Evolutionary conservation across 352 stramenopile species (phyloP), one percentile per base, ranked within the genome.

Genomic region (Globisporangium spinosum): DNA sequence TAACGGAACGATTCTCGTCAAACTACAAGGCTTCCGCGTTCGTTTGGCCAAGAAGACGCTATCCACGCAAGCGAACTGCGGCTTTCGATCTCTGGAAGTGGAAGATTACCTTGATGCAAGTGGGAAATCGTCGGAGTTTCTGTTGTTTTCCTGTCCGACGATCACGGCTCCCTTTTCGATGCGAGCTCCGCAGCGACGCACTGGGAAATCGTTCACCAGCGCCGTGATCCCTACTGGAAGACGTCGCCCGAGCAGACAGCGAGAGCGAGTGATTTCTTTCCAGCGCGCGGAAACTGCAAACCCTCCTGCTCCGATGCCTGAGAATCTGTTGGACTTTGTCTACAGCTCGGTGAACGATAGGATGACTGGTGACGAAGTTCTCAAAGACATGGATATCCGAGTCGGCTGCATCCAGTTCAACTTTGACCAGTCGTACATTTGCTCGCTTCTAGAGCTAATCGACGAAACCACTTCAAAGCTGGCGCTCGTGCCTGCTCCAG

Each of bases 341-440:
- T 89, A 77, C 32, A 85, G 64, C 17, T 87, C 78, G 8, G 66
- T 78, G n/a, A 89, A 78, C 64, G 83, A 93, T 64, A 70, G 82
- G 32, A 76, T 78, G 54, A 91, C 73, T 34, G 82, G 86, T 4
- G 73, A 81, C 56, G 79, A 92, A 65, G 54, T 77, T 2, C 61
- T 80, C 45, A 76, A 73, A 20, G 77, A 94, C 23, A 27, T 94
- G n/a, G 83, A 94, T 70, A 63, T 94, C 35, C 78, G 82, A 49
- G 72, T 94, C 57, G 89, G 89, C 15, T 85, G 83, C 3, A 73
- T 96, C 20, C 89, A 96, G 57, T 70, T 96, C 22, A 84, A 91
- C 51, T 93, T 95, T 69, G 87, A 96, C 51, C 89, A 96, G 63
- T 84, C 85, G 22, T 94, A 94, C 47, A 73, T 95, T 8, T 90